Evolutionary conservation across 257 asterid species (phyloP), one percentile per base, ranked within the genome.

Genomic region (Ballota nigra): DNA sequence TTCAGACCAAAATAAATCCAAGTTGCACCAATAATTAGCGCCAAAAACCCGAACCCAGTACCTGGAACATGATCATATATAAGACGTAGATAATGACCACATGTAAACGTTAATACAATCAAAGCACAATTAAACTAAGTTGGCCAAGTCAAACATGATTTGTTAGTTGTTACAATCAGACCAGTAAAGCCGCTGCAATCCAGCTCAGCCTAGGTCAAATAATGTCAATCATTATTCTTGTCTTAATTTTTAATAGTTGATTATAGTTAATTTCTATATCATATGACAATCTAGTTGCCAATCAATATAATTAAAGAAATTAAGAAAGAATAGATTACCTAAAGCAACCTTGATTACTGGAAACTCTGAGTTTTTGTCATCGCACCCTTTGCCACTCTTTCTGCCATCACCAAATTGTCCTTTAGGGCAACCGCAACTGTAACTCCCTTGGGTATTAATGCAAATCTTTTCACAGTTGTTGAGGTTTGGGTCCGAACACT

Each of bases 11-110:
- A 88, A 70, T 86, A 92, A 2, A 88, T 58, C 89, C 81, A 83
- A 0, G 86, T 80, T 40, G 76, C 79, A 23, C 75, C 88, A 23
- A 84, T 67, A 0, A 92, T 66, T 3, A 89, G 10, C 22, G 89
- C 78, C 65, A 92, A 62, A 45, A 86, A 74, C 53, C 98, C 92
- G 47, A 92, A 82, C 10, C 92, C 93, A n/a, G 77, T 41, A 6
- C 95, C 97, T 91, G 83, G 43, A 36, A 36, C 43, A 36, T 36
- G 43, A 36, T 33, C 5, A 33, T 5, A 33, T n/a, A n/a, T n/a
- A n/a, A n/a, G n/a, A n/a, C n/a, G n/a, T n/a, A n/a, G n/a, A n/a
- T n/a, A n/a, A n/a, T n/a, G n/a, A n/a, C n/a, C n/a, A n/a, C n/a
- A n/a, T n/a, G n/a, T n/a, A n/a, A n/a, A n/a, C n/a, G n/a, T n/a